Evolutionary conservation across 75 land plant genomes (phyloP), one percentile per base, ranked within the genome.

Genomic region (Chamaecyparis obtusa): DNA sequence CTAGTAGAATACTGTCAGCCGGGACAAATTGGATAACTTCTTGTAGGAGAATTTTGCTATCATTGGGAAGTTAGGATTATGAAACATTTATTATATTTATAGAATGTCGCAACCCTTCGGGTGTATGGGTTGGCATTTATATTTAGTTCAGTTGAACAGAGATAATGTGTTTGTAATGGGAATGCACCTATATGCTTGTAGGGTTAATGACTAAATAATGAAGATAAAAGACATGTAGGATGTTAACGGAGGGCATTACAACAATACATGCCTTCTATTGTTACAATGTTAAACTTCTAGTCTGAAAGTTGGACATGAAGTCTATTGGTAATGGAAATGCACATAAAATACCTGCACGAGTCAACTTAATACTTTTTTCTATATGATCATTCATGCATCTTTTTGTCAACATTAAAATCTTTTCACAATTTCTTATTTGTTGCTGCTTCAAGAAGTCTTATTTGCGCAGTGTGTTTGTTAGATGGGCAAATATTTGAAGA

Each of bases 401-500:
- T 43, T 15, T 64, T 21, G 41, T 10, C 35, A 41, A 43, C 33
- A 17, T 88, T 41, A 21, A 35, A 41, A 36, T 1, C 24, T 17
- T 51, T 27, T 2, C 49, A 79, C 44, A 44, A 5, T 9, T 10
- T 84, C 21, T 64, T 60, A 44, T 82, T 33, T 60, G 2, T 24
- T 79, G 2, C 15, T 60, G 27, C 60, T 21, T 24, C 69, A 74
- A 74, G 76, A 32, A 10, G 1, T 17, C 30, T 49, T 32, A 67
- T 41, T 46, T 57, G 24, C 2, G 43, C 60, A 44, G 37, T 60
- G 80, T 88, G 69, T 43, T 64, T 57, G 56, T 55, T 46, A 98
- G 99, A 60, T 35, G 88, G 89, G 81, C 87, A 87, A 57, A 57
- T 89, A 64, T 69, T 79, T 54, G 93, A 91, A 32, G 80, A 89